Evolutionary conservation across 1,284 basidiomycete species (phyloP).

Genomic region (Golubevia sp.): DNA sequence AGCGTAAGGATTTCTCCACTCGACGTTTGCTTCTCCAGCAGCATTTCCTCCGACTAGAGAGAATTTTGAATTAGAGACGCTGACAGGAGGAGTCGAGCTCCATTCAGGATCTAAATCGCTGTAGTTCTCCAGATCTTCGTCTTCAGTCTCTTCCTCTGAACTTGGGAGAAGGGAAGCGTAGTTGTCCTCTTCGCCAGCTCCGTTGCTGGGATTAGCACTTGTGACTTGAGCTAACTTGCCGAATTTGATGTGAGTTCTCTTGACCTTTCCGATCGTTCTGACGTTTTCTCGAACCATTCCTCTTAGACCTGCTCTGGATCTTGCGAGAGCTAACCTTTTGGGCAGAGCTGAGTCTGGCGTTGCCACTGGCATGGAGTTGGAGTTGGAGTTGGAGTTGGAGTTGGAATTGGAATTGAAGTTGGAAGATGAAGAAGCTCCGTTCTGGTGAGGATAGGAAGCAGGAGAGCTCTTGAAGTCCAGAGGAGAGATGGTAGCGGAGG

Average conservation of each 20-base stretch:
- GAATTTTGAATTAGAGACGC: neutral
- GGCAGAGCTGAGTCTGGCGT: neutral
- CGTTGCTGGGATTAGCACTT: slow-evolving; percentile 18
- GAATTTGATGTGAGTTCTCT: slow-evolving; percentile 48
- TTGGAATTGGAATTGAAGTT: neutral
- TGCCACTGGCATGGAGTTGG: neutral
- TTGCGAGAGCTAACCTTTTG: neutral
- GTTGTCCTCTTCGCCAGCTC: slow-evolving; percentile 42
- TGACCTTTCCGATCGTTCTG: slow-evolving; percentile 40
- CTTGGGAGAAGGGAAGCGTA: slow-evolving; percentile 20
- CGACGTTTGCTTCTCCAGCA: neutral
- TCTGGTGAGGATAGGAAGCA: neutral
- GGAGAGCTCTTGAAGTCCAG: neutral
- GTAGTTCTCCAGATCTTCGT: slow-evolving; percentile 4
- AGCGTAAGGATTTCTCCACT: neutral
- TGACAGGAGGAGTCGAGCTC: neutral
- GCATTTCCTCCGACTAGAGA: neutral
- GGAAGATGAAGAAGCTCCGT: neutral
- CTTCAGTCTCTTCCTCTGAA: slow-evolving; percentile 18
- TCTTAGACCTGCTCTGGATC: slow-evolving; percentile 21
- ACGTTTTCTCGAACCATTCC: slow-evolving; percentile 44
- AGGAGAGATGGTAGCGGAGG: neutral
- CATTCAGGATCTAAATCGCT: neutral
- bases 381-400: neutral
- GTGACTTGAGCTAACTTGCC: slow-evolving; percentile 23